Evolutionary conservation across 2,329 filamentous ascomycete species (phyloP), one percentile per base, ranked within the genome.

Genomic region (Annulohypoxylon truncatum): DNA sequence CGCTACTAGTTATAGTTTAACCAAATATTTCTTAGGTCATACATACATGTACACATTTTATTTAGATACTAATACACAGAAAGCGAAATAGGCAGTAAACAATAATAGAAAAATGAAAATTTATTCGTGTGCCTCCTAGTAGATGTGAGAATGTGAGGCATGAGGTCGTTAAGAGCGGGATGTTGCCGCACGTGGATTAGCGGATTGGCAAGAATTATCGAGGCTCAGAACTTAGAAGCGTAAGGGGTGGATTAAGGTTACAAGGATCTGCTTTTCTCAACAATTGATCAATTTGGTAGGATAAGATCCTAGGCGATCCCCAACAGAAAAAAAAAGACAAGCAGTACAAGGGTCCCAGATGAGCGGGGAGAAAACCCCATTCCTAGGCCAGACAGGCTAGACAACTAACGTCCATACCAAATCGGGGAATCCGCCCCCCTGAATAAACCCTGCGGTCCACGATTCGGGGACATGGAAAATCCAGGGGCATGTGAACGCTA

Each of bases 261-360:
- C 64, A 69, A 44, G 64, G 67, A 69, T 69, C 64, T 67, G 26
- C 47, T 26, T 42, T 55, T 50, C 67, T 69, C 67, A 69, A 69
- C 67, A 69, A 69, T 69, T 69, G 67, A 67, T 67, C 31, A 62
- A 47, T 58, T 64, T 62, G 51, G 64, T 62, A 69, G 54, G 64
- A 67, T 57, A 52, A 67, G 59, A 69, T 69, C 61, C 59, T 38
- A 52, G 58, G 35, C 54, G 51, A 67, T 69, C 64, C 67, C 67
- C 67, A 69, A 69, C 67, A 69, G 61, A 67, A 69, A 69, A 69
- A 59, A 57, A 59, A 57, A 55, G 20, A 54, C 31, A 58, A 33
- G 24, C 10, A 12, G 8, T 24, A 35, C 38, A 26, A 60, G 44
- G 44, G 53, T 9, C n/a, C 38, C 20, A 46, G 58, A 48, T 38